Evolutionary conservation across 805 yeast species (phyloP).

Genomic region (Metschnikowia proteae): DNA sequence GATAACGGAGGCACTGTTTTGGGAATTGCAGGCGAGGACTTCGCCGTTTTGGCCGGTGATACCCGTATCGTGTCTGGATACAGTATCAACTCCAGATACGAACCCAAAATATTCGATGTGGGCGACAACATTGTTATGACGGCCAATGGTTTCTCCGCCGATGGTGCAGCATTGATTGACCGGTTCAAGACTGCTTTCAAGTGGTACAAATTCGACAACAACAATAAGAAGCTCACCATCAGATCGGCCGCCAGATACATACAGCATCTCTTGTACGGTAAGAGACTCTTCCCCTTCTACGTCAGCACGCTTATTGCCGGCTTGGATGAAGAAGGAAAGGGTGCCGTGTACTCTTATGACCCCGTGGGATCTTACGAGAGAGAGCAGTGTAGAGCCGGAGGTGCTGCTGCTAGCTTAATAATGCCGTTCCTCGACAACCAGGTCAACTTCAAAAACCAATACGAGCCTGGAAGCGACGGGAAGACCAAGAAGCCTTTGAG

Average conservation of each 20-base stretch:
- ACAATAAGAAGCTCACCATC: conserved; percentile 61
- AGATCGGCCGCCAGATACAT: conserved; percentile 83
- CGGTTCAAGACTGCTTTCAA: conserved; percentile 65
- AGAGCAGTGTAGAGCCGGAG: conserved; percentile 97
- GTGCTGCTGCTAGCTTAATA: conserved; percentile 92
- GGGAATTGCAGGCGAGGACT: conserved; percentile 97
- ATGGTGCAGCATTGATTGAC: conserved; percentile 79
- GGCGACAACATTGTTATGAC: conserved; percentile 86
- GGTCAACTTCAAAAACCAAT: conserved; percentile 92
- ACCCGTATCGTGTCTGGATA: conserved; percentile 96
- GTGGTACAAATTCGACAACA: conserved; percentile 91
- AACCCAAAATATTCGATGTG: conserved; percentile 82
- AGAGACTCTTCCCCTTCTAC: conserved; percentile 94
- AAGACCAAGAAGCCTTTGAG: conserved; percentile 55
- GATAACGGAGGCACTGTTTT: conserved; percentile 97
- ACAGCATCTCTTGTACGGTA: conserved; percentile 86
- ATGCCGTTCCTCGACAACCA: conserved; percentile 98
- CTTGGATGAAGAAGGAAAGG: conserved; percentile 84
- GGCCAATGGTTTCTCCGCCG: conserved; percentile 97
- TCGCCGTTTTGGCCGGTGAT: conserved; percentile 95
- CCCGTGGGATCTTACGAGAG: conserved; percentile 98
- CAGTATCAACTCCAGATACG: conserved; percentile 87
- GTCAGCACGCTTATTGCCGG: conserved; percentile 95
- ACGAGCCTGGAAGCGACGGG: conserved; percentile 74
- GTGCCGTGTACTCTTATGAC: conserved; percentile 93